phyloP scores from a whole-genome alignment of 2,329 filamentous ascomycete species.

The Fusarium siculi region DNA sequence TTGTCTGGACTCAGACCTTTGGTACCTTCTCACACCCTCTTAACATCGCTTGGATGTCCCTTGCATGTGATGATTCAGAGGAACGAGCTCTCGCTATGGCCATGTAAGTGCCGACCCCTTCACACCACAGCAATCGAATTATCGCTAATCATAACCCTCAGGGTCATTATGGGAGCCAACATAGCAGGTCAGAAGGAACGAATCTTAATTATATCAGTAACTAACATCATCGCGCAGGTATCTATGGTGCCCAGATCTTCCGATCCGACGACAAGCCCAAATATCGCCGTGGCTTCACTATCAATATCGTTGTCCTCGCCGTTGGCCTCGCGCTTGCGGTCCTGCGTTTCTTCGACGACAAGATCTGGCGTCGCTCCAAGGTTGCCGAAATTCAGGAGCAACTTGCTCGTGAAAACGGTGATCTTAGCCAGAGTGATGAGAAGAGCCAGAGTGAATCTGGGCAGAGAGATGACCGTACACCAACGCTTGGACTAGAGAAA shows the following conservation, averaged over 20 bases:
- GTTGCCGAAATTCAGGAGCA: constrained; percentile 12
- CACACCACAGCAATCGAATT: not conserved
- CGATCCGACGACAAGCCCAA: constrained; percentile 61
- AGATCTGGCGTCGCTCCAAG: constrained; percentile 31
- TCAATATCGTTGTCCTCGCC: constrained; percentile 56
- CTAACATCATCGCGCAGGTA: constrained; percentile 52
- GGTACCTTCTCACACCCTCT: constrained; percentile 66
- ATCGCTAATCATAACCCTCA: not conserved
- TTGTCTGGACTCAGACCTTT: constrained; percentile 66
- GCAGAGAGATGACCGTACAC: not conserved
- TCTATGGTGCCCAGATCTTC: constrained; percentile 71
- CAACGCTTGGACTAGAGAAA: constrained; percentile 3
- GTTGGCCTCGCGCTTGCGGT: constrained; percentile 55
- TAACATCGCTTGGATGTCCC: constrained; percentile 69
- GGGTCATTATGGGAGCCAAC: constrained; percentile 71
- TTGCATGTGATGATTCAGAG: constrained; percentile 66
- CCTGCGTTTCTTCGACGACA: constrained; percentile 57
- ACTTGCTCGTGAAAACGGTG: constrained; percentile 10
- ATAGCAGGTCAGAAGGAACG: no score
- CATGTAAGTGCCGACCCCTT: constrained; percentile 50
- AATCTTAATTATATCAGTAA: no score
- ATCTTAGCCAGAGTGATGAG: constrained; percentile 9
- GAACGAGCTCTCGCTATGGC: constrained; percentile 70
- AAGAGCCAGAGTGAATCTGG: not conserved
- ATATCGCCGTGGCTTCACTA: constrained; percentile 62